phyloP scores from a whole-genome alignment of 1,139 yeast species.

The Geotrichum bryndzae region DNA sequence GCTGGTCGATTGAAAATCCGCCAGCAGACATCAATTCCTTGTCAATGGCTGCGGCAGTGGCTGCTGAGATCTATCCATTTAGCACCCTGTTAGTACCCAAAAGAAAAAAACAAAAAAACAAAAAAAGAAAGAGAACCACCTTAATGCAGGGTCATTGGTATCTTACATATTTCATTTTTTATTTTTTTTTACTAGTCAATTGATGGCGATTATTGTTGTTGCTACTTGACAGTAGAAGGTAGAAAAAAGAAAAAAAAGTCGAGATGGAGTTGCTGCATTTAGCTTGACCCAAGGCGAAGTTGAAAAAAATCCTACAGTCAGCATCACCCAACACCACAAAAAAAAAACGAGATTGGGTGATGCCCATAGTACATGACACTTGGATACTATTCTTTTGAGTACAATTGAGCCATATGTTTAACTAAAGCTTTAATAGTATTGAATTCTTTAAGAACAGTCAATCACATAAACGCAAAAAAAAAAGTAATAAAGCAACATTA shows the following conservation, averaged over 20 bases:
- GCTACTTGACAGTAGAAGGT: no score
- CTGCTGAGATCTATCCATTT: constrained; percentile 9
- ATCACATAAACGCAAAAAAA: no score
- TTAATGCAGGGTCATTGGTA: no score
- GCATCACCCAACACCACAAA: background rate
- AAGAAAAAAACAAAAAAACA: background rate
- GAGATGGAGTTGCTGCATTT: no score
- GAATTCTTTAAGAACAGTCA: background rate
- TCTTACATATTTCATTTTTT: background rate
- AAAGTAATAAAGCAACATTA: no score
- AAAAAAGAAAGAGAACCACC: background rate
- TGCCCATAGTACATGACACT: background rate
- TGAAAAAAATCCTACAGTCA: background rate
- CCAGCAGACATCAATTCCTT: constrained; percentile 73
- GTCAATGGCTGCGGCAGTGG: constrained; percentile 70
- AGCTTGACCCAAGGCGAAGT: no score
- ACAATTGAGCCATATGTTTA: no score
- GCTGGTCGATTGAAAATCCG: constrained; percentile 80
- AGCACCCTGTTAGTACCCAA: background rate
- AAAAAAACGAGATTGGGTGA: no score
- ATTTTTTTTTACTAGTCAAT: no score
- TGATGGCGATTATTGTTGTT: no score
- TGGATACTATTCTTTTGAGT: background rate
- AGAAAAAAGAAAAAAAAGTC: background rate
- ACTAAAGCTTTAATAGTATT: no score